phyloP scores from a whole-genome alignment of 1,139 yeast genomes.

The Zygosaccharomyces sapae region DNA sequence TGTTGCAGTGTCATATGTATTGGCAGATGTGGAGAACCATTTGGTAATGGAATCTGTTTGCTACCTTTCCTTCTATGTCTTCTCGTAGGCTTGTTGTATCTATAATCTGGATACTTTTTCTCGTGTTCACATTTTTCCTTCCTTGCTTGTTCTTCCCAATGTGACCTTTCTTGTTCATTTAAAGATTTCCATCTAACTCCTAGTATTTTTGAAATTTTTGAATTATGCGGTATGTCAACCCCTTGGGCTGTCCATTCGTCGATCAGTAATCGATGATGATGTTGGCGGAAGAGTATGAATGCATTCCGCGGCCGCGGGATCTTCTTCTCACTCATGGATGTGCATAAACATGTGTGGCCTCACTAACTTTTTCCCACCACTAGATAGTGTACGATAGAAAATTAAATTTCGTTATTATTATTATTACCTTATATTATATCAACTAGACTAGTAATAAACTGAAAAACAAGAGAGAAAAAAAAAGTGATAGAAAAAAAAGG shows the following conservation, averaged over 20 bases:
- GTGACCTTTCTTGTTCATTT: constrained; percentile 57
- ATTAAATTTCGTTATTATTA: too few relatives aligned
- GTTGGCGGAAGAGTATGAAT: constrained; percentile 65
- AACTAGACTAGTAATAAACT: too few relatives aligned
- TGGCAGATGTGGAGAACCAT: not conserved
- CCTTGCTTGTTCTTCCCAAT: constrained; percentile 73
- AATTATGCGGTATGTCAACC: constrained; percentile 30
- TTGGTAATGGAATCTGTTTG: constrained; percentile 14
- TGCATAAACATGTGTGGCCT: not conserved
- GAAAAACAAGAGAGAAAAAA: too few relatives aligned
- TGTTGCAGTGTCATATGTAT: constrained; percentile 2
- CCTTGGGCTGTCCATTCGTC: constrained; percentile 45
- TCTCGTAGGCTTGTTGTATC: constrained; percentile 52
- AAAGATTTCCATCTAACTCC: constrained; percentile 75
- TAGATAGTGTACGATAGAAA: too few relatives aligned
- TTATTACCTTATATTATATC: too few relatives aligned
- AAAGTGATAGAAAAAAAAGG: too few relatives aligned
- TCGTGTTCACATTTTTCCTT: constrained; percentile 74
- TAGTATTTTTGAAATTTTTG: constrained; percentile 34
- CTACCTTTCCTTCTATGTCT: constrained; percentile 22
- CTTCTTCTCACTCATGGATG: constrained; percentile 29
- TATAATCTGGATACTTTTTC: constrained; percentile 71
- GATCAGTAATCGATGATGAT: constrained; percentile 60
- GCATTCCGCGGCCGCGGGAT: constrained; percentile 72
- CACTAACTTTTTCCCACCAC: not conserved